Conservation (phyloP, 164 flowering plant species). For the Sedum album region DNA sequence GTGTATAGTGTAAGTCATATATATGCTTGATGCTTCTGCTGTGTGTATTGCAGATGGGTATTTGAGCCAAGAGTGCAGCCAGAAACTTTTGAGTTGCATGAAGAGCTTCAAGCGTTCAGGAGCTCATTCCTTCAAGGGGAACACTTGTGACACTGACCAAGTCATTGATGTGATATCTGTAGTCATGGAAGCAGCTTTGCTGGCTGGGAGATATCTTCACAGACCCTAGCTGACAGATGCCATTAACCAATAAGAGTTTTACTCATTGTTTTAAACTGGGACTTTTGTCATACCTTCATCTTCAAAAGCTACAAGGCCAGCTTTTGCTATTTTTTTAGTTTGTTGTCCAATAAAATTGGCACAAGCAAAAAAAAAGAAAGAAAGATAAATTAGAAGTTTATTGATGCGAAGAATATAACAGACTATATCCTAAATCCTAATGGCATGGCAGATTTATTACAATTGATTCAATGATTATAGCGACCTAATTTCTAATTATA, state of each 20-base stretch:
- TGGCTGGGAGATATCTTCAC: constrained; percentile 58
- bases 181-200: constrained; percentile 72
- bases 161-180: constrained; percentile 47
- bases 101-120: constrained; percentile 30
- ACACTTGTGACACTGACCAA: constrained; percentile 43
- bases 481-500: no score
- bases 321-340: no score
- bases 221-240: constrained; percentile 23
- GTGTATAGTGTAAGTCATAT: no score
- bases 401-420: no score
- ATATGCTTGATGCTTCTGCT: no score
- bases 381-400: no score
- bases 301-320: not conserved
- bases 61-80: constrained; percentile 65
- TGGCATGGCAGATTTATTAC: no score
- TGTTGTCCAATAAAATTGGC: no score
- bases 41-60: constrained; percentile 47
- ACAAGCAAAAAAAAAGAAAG: no score
- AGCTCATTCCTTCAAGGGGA: constrained; percentile 47
- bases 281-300: not conserved
- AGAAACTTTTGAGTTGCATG: constrained; percentile 52
- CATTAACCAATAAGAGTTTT: not conserved
- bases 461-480: no score
- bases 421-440: no score
- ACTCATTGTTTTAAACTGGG: not conserved